Base-by-base conservation (phyloP, 768 basidiomycete genomes). In the Kwoniella sp. region DNA sequence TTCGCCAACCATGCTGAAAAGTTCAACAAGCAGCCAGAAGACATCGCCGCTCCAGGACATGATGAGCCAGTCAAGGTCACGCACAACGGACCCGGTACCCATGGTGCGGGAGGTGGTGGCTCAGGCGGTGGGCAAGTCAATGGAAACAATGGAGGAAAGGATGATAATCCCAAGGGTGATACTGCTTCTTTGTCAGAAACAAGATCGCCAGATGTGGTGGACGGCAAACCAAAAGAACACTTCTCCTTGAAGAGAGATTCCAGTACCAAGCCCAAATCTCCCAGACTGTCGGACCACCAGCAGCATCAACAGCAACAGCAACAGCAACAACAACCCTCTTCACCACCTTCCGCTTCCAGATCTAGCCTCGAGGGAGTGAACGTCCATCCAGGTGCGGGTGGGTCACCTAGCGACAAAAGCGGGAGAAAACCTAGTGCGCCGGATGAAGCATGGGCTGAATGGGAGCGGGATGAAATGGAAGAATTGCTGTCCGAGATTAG, bases 391-490 rank as follows among this genome's bases (percentile, higher is more conserved):
- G 29, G 33, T 36, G 40, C 10, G 10, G 27, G 37, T 12, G 40
- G 2, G 10, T 50, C 83, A 83, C 64, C 79, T 83, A 26, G 70
- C 74, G 55, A 48, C 26, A 44, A 33, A 12, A 59, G 47, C 29
- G 40, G 58, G 40, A 65, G 55, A 49, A 68, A 69, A 52, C 67
- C 71, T 17, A 72, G 69, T 63, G 73, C 64, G 65, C 84, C 86
- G 10, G 77, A 85, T 6, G 90, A 90, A 55, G 86, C 89, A 0
- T 92, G 92, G 71, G 88, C 89, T 54, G 87, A 87, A 65, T 86
- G 87, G 83, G 94, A 99, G 73, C 80, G 86, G 67, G 90, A 90
- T 44, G 90, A 91, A 77, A 96, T 97, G 92, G 94, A 96, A 79
- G 84, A 83, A 55, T 76, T 92, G 27, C 78, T 99, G 63, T 82